Evolutionary conservation across 75 land plant species (phyloP), one percentile per base, ranked within the genome.

Genomic region (Sequoia sempervirens): DNA sequence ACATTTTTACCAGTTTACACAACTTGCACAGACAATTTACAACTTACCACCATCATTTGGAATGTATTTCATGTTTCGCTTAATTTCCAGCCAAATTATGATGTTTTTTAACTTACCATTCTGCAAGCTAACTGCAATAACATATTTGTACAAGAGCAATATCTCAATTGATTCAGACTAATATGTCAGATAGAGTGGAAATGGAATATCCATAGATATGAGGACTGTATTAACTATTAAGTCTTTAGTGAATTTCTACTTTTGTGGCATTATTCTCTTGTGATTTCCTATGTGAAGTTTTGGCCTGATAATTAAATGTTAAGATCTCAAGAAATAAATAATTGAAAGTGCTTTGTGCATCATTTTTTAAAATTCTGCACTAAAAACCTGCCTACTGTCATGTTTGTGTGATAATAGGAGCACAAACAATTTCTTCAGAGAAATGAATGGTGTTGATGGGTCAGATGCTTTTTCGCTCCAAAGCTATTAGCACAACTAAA

Each of bases 41-140:
- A 43, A 26, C 32, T 78, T 45, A 78, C 9, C 47, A n/a, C n/a
- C 46, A 78, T 45, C n/a, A 11, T 78, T 26, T 78, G 50, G 80
- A 32, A 20, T 30, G 37, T 32, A 70, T 70, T 70, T 30, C 8
- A 12, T 69, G 14, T 26, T 43, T 78, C 28, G 30, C 12, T 2
- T 28, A 78, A 18, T 78, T 40, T n/a, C 28, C 23, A 76, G 10
- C 80, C 80, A 45, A 78, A 78, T 40, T n/a, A 78, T 78, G n/a
- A 43, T 43, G 28, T 3, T 43, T 45, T 41, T 43, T 34, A 26
- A 76, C 43, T 76, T 41, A 23, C 1, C 40, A 41, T 75, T 75
- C 70, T 69, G 73, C 6, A 43, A 43, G 80, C 11, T 45, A 6
- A 37, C 43, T 26, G n/a, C 46, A 43, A 45, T 78, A 41, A 78